A percentile compares a stretch with the other conserved stretches of the same genome.
Evolutionary conservation across 2,329 filamentous ascomycete species (phyloP).

Genomic region (Microsporum audouinii): DNA sequence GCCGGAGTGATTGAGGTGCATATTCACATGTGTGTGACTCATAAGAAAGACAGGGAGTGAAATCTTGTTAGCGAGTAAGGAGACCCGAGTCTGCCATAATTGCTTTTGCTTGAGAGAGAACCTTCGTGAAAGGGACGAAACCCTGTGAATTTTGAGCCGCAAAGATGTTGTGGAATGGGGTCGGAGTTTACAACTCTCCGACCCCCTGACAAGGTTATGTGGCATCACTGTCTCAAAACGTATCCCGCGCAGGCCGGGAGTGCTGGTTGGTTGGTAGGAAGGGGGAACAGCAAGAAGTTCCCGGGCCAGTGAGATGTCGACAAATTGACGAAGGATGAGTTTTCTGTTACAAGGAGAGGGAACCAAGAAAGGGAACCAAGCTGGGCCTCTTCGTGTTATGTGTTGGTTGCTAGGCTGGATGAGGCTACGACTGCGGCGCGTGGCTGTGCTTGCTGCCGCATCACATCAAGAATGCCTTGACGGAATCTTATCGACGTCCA

Average conservation of each 20-base stretch:
- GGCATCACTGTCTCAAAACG: neutral
- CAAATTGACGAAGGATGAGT: neutral
- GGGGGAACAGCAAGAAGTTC: neutral
- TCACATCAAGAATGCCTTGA: neutral
- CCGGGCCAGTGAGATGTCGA: neutral
- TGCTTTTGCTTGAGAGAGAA: neutral
- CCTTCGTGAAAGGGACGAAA: neutral
- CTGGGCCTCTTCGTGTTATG: neutral
- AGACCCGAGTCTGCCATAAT: neutral
- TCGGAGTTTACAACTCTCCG: conserved; percentile 1
- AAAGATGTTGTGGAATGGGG: neutral
- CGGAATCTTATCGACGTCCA: no score
- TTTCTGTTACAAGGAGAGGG: neutral
- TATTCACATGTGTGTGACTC: no score
- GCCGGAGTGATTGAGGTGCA: no score
- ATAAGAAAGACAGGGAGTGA: neutral
- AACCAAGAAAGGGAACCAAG: neutral
- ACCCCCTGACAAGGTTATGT: neutral
- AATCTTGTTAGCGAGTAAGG: no score
- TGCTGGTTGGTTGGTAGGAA: neutral
- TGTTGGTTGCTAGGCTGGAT: neutral
- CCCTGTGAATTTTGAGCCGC: neutral
- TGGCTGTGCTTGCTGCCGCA: neutral
- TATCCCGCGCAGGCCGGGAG: neutral
- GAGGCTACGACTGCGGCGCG: neutral